Base-by-base conservation (phyloP, 2,329 filamentous ascomycete genomes). In the Sphaerostilbella broomeana region DNA sequence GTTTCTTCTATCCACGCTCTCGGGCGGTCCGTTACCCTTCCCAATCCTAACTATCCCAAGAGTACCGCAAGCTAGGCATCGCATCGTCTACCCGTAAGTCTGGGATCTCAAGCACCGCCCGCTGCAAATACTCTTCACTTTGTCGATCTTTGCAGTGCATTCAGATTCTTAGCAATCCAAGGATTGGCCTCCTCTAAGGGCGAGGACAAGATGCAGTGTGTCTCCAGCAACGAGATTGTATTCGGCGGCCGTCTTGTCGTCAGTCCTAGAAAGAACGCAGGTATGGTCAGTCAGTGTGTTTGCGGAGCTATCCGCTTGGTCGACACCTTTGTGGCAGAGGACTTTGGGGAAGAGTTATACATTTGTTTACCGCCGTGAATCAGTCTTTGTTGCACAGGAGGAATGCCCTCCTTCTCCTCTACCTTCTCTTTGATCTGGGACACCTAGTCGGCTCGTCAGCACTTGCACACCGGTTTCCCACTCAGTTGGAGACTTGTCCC, bases 321-420 rank as follows among this genome's bases (percentile, higher is more conserved):
- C 19, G 19, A n/a, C 25, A 3, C 26, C 11, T 12, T 11, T 13
- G 8, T 22, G 19, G 4, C 9, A 16, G 16, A 20, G 19, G 15
- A 5, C 9, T n/a, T 32, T 13, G 20, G 27, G 19, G 34, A 18
- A 16, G 22, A 19, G 11, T 18, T 72, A 46, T 68, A 95, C 92
- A 98, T 95, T 64, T 98, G 92, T 72, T 98, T 98, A 57, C 92
- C 92, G 38, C 90, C 88, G 60, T 84, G 95, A 57, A 98, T 98
- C 50, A 98, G 71, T 43, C 92, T 82, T 67, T 98, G 92, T 68
- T 98, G 92, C 13, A 92, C 88, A 1, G 92, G 92, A 29, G 92
- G 90, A 55, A 98, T 98, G 42, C 92, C 92, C 62, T 97, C 92
- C 69, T 97, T 97, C 72, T 98, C 92, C 66, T 98, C 92, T 40